Evolutionary conservation across 2,329 filamentous ascomycete genomes (phyloP).

Genomic region (Clonostachys solani): DNA sequence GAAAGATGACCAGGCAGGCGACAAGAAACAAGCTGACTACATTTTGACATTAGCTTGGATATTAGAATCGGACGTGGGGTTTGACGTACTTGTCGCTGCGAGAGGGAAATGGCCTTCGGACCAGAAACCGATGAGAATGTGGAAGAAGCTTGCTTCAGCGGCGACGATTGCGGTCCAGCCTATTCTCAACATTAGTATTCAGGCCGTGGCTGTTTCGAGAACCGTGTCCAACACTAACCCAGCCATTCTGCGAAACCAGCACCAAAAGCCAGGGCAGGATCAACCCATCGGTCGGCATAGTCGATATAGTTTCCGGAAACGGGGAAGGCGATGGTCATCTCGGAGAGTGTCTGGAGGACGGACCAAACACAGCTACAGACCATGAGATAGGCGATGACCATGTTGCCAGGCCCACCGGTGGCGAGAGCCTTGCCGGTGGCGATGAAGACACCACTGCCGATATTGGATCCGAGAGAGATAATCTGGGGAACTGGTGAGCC

Average conservation of each 20-base stretch:
- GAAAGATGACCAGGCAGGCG: not conserved
- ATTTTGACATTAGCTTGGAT: too few relatives aligned
- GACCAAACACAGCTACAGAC: slow-evolving; percentile 44
- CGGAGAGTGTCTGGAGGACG: slow-evolving; percentile 53
- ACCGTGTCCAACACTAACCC: slow-evolving; percentile 13
- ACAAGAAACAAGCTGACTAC: not conserved
- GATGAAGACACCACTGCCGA: slow-evolving; percentile 65
- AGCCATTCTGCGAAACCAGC: slow-evolving; percentile 46
- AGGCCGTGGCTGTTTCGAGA: too few relatives aligned
- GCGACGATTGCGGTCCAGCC: slow-evolving; percentile 32
- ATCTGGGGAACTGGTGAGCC: slow-evolving; percentile 23
- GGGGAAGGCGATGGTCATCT: slow-evolving; percentile 55
- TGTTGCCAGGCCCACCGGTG: slow-evolving; percentile 51
- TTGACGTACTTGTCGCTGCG: too few relatives aligned
- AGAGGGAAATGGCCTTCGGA: not conserved
- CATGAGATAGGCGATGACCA: slow-evolving; percentile 45
- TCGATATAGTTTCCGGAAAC: slow-evolving; percentile 60
- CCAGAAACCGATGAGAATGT: slow-evolving; percentile 43
- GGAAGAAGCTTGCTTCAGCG: slow-evolving; percentile 50
- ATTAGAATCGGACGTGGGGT: too few relatives aligned
- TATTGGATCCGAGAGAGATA: slow-evolving; percentile 41
- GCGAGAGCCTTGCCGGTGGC: slow-evolving; percentile 58
- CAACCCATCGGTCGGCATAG: slow-evolving; percentile 57
- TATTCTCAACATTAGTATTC: too few relatives aligned
- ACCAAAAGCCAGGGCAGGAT: slow-evolving; percentile 48